Percentiles rank a stretch among this genome's conserved stretches.
phyloP scores from a whole-genome alignment of 2,329 filamentous ascomycete species.

The Clathrospora elynae region DNA sequence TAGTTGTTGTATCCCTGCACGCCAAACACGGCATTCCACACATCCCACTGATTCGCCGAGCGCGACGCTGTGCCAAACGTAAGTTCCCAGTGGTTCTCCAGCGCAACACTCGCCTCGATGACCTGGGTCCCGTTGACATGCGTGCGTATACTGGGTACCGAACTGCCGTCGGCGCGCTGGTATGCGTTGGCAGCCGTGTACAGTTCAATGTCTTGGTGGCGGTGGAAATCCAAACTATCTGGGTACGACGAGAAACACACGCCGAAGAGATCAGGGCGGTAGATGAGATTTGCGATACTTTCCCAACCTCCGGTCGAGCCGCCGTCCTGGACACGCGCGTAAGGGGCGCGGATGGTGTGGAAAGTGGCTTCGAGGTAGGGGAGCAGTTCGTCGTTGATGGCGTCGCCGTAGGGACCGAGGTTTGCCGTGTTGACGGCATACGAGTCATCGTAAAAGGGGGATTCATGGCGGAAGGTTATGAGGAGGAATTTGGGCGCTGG shows the following conservation, averaged over 20 bases:
- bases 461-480: conserved; percentile 48
- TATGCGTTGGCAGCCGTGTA: conserved; percentile 43
- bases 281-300: conserved; percentile 45
- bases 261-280: conserved; percentile 48
- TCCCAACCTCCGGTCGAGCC: conserved; percentile 49
- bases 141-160: conserved; percentile 40
- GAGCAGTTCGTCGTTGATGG: conserved; percentile 50
- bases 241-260: conserved; percentile 48
- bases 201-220: conserved; percentile 46
- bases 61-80: conserved; percentile 45
- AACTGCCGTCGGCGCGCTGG: conserved; percentile 33
- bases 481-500: conserved; percentile 46
- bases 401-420: conserved; percentile 48
- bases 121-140: conserved; percentile 35
- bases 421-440: conserved; percentile 50
- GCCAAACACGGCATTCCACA: conserved; percentile 49
- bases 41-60: conserved; percentile 46
- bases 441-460: conserved; percentile 48
- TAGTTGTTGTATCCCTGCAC: conserved; percentile 47
- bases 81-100: conserved; percentile 49
- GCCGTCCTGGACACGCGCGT: conserved; percentile 47
- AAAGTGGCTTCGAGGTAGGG: conserved; percentile 43
- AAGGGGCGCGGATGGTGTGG: conserved; percentile 45
- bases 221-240: conserved; percentile 47
- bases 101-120: conserved; percentile 30